These are phyloP conservation scores for Cenchrus purpureus DNA, from an alignment of 176 grass and related monocot genomes.

Conservation along the genomic window DNA sequence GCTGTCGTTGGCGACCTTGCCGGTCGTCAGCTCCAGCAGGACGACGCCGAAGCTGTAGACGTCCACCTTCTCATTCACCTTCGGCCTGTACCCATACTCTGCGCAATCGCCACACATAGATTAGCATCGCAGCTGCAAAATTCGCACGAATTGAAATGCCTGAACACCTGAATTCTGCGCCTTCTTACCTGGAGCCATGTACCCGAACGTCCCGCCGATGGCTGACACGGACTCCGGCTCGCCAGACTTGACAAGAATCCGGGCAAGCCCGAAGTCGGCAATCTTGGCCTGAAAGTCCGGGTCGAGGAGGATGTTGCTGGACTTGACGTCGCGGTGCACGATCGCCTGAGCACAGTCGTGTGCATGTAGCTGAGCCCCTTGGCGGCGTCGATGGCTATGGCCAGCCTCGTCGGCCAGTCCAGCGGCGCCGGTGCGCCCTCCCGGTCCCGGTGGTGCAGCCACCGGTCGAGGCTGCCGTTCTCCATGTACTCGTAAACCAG, in stretches of 20 bases:
- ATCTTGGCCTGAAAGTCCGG: constrained; percentile 66
- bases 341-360: constrained; percentile 58
- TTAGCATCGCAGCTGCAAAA: background rate
- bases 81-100: constrained; percentile 69
- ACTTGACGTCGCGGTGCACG: constrained; percentile 88
- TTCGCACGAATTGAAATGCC: background rate
- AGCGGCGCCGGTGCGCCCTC: constrained; percentile 45
- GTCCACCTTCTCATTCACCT: constrained; percentile 87
- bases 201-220: constrained; percentile 78
- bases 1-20: constrained; percentile 55
- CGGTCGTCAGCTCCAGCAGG: constrained; percentile 69
- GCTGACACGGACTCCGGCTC: constrained; percentile 64
- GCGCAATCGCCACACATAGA: background rate
- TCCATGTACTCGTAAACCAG: constrained; percentile 92
- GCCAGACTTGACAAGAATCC: constrained; percentile 63
- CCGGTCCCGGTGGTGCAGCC: constrained; percentile 60
- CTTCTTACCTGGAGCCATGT: constrained; percentile 78
- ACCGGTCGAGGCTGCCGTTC: constrained; percentile 72
- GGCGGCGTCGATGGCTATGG: constrained; percentile 63
- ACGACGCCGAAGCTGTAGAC: constrained; percentile 91
- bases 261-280: constrained; percentile 80
- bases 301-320: constrained; percentile 87
- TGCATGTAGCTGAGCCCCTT: constrained; percentile 89
- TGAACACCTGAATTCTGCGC: background rate
- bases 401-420: constrained; percentile 69